These are phyloP conservation scores for Colletotrichum eremochloae DNA, from an alignment of 2,329 filamentous ascomycete genomes.

Conservation along the genomic window DNA sequence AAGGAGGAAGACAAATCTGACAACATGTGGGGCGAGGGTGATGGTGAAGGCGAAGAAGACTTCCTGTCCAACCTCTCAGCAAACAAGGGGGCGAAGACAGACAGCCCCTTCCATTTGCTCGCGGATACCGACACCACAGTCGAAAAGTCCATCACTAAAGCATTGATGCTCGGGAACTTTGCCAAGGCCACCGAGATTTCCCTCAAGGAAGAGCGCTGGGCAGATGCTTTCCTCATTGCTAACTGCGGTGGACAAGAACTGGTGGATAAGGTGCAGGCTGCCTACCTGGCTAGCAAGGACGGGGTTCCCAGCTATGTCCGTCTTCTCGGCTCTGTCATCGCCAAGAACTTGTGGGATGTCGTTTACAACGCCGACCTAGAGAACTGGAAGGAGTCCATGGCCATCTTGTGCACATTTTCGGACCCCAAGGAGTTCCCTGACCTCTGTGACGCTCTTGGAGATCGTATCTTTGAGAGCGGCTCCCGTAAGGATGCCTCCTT, in stretches of 20 bases:
- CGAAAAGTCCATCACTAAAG: constrained; percentile 88
- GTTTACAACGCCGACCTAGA: constrained; percentile 94
- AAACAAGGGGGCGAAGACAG: constrained; percentile 91
- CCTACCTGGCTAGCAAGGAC: constrained; percentile 87
- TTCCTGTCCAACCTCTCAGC: constrained; percentile 89
- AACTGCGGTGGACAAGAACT: constrained; percentile 95
- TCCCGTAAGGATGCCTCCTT: constrained; percentile 92
- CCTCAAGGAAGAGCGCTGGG: constrained; percentile 88
- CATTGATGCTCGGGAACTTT: constrained; percentile 91
- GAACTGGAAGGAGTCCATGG: constrained; percentile 98
- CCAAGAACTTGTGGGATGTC: constrained; percentile 98
- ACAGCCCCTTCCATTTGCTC: constrained; percentile 93
- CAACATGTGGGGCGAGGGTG: constrained; percentile 82
- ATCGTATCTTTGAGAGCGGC: constrained; percentile 84
- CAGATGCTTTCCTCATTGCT: constrained; percentile 97
- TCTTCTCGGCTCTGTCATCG: constrained; percentile 89
- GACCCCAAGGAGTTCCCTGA: constrained; percentile 92
- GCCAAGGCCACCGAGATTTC: constrained; percentile 90
- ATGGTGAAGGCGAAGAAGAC: constrained; percentile 75
- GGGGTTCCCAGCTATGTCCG: constrained; percentile 92
- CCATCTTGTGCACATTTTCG: constrained; percentile 94
- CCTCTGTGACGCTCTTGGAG: constrained; percentile 93
- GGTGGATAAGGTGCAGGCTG: constrained; percentile 91
- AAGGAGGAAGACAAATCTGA: constrained; percentile 65
- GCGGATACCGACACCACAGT: constrained; percentile 85